Percentiles rank a stretch among this genome's conserved stretches.
Evolutionary conservation across 2,329 filamentous ascomycete genomes (phyloP).

Genomic region (Colletotrichum sp.): DNA sequence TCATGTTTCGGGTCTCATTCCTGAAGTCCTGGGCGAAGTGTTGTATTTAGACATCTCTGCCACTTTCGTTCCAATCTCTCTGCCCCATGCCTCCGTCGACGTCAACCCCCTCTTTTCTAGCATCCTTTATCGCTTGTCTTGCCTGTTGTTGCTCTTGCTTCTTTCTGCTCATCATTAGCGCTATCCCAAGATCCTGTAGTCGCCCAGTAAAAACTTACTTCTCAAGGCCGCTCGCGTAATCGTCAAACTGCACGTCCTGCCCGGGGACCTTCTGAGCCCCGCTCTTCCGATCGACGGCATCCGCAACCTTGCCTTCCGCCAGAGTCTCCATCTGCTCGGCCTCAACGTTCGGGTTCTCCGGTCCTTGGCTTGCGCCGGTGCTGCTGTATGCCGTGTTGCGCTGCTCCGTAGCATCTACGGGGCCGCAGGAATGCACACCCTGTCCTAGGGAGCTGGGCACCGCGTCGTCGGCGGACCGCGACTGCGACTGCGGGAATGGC

Average conservation of each 20-base stretch:
- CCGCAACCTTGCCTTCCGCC: slow-evolving; percentile 27
- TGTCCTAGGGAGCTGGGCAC: slow-evolving; percentile 22
- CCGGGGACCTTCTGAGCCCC: slow-evolving; percentile 24
- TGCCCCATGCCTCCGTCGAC: slow-evolving; percentile 21
- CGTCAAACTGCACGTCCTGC: slow-evolving; percentile 19
- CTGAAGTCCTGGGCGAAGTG: neutral
- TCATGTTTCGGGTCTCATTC: neutral
- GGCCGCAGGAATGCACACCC: slow-evolving; percentile 22
- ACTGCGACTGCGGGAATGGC: slow-evolving; percentile 5
- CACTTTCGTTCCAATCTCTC: neutral
- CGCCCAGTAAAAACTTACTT: slow-evolving; percentile 4
- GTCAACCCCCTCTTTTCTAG: slow-evolving; percentile 19
- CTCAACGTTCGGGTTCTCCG: slow-evolving; percentile 25
- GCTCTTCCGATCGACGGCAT: slow-evolving; percentile 26
- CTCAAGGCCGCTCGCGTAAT: slow-evolving; percentile 24
- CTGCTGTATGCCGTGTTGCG: slow-evolving; percentile 10
- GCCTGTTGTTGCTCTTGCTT: slow-evolving; percentile 25
- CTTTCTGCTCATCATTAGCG: slow-evolving; percentile 17
- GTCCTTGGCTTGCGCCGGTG: neutral
- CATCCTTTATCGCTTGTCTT: slow-evolving; percentile 22
- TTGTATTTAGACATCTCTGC: slow-evolving; percentile 3
- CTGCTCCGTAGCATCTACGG: slow-evolving; percentile 22
- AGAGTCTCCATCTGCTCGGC: slow-evolving; percentile 27
- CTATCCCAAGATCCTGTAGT: neutral
- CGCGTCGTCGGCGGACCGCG: slow-evolving; percentile 9